Base-by-base conservation (phyloP, 2,329 filamentous ascomycete species). In the Colletotrichum sp. region DNA sequence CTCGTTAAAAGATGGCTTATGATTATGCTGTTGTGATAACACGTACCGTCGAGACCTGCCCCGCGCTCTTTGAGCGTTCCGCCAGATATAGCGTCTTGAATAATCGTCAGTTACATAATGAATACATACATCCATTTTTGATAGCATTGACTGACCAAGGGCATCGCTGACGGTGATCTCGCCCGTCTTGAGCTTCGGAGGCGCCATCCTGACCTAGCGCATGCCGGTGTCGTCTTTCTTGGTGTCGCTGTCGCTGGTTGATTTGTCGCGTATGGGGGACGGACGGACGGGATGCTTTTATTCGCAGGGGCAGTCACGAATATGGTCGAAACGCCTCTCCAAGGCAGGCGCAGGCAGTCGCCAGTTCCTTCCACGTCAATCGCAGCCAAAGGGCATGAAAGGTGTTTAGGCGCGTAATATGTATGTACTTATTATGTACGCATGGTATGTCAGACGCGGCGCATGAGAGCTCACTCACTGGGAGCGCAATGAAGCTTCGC, bases 21-120 rank as follows among this genome's bases (percentile, higher is more conserved):
- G 8, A 61, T 61, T 33, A 16, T n/a, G 55, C 8, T 11, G 9
- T 24, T 11, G 18, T 12, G 16, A 51, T 7, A 47, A n/a, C 38
- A 62, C 80, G 66, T 77, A 86, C 85, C 84, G 76, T 86, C 84
- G 2, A 87, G 76, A 13, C 84, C 85, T 38, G 82, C 81, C 33
- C 84, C 82, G 34, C 85, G 83, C 58, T 84, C 81, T 75, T 82
- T 86, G 55, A 83, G 29, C 33, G 80, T 79, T 9, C 80, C 81
- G 21, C 80, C 66, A 12, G 63, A 62, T 24, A 76, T 74, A 16
- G 82, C 79, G 27, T 77, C 84, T 86, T 72, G 18, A 36, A 59
- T 9, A 38, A 16, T 62, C 21, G 36, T 33, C 33, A 62, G 29
- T 34, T 16, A 34, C 24, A 27, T 27, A 27, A 27, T 27, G 24